Conservation (phyloP, 371 early-diverging fungal species). For the Saksenaea vasiformis region DNA sequence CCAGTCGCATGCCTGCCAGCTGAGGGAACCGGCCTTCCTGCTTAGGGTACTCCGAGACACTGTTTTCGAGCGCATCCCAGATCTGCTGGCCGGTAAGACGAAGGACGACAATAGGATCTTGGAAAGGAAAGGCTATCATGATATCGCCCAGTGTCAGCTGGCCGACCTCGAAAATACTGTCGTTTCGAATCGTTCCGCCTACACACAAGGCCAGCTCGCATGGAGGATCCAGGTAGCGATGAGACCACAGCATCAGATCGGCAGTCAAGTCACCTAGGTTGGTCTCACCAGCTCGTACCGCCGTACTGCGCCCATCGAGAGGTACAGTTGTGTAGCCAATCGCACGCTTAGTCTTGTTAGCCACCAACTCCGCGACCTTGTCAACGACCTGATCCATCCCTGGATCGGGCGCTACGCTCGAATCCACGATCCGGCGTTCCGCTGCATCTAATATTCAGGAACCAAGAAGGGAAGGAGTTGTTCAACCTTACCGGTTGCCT, state of each 20-base stretch:
- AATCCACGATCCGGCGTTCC: constrained; percentile 39
- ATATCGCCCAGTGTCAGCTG: constrained; percentile 58
- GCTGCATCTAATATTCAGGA: constrained; percentile 18
- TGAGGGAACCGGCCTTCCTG: constrained; percentile 72
- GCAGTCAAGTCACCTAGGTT: constrained; percentile 62
- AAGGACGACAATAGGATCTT: constrained; percentile 65
- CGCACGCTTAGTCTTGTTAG: constrained; percentile 42
- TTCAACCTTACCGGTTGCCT: constrained; percentile 26
- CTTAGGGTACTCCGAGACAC: constrained; percentile 60
- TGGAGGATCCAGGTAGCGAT: constrained; percentile 36
- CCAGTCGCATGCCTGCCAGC: constrained; percentile 58
- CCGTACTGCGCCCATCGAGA: constrained; percentile 59
- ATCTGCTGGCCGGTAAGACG: constrained; percentile 56
- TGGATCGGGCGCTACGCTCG: constrained; percentile 31
- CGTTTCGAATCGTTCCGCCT: constrained; percentile 65
- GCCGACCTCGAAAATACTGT: constrained; percentile 54
- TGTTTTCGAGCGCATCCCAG: constrained; percentile 60
- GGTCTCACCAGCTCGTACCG: constrained; percentile 57
- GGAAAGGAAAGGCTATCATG: constrained; percentile 64
- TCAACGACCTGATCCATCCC: constrained; percentile 41
- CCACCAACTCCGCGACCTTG: constrained; percentile 37
- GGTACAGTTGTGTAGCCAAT: constrained; percentile 51
- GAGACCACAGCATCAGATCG: constrained; percentile 60
- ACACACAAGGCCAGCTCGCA: constrained; percentile 52
- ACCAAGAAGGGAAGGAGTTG: background rate